phyloP scores from a whole-genome alignment of 768 basidiomycete genomes.

The Lenzites betulinus region DNA sequence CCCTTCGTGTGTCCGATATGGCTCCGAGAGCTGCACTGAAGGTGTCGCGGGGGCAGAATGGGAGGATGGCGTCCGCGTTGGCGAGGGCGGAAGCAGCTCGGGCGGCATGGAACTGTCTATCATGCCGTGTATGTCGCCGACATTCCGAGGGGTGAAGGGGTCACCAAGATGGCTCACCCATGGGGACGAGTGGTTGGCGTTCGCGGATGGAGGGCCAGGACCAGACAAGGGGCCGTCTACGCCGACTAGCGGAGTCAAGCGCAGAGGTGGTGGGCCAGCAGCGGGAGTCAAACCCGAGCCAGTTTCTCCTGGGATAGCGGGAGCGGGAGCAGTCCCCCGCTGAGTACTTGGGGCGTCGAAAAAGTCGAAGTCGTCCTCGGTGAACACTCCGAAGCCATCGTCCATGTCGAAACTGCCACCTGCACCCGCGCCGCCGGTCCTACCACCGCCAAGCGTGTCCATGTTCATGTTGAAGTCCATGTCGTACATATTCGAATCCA shows the following conservation, averaged over 20 bases:
- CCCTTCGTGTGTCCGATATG: slow-evolving; percentile 23
- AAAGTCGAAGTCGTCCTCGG: slow-evolving; percentile 89
- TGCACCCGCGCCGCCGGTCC: slow-evolving; percentile 32
- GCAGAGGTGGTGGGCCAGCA: slow-evolving; percentile 35
- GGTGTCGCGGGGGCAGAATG: slow-evolving; percentile 56
- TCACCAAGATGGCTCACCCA: slow-evolving; percentile 25
- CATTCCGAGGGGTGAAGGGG: slow-evolving; percentile 23
- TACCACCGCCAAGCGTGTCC: slow-evolving; percentile 37
- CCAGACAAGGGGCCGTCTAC: slow-evolving; percentile 33
- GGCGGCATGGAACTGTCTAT: slow-evolving; percentile 29
- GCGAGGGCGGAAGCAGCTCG: slow-evolving; percentile 53
- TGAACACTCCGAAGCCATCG: slow-evolving; percentile 49
- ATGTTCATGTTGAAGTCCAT: slow-evolving; percentile 56
- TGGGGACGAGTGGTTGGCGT: slow-evolving; percentile 20
- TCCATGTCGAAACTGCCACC: slow-evolving; percentile 30
- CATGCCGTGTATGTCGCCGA: slow-evolving; percentile 7
- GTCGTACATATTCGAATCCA: slow-evolving; percentile 42
- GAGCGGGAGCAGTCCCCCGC: slow-evolving; percentile 23
- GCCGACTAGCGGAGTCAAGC: slow-evolving; percentile 37
- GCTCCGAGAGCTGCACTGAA: slow-evolving; percentile 46
- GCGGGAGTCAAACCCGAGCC: slow-evolving; percentile 32
- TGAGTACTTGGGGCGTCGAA: slow-evolving; percentile 62
- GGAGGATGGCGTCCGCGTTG: slow-evolving; percentile 49
- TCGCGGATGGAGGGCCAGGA: slow-evolving; percentile 32
- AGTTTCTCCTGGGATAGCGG: slow-evolving; percentile 4